Evolutionary conservation across 306 rosid species (phyloP).

Genomic region (Trifolium fragiferum): DNA sequence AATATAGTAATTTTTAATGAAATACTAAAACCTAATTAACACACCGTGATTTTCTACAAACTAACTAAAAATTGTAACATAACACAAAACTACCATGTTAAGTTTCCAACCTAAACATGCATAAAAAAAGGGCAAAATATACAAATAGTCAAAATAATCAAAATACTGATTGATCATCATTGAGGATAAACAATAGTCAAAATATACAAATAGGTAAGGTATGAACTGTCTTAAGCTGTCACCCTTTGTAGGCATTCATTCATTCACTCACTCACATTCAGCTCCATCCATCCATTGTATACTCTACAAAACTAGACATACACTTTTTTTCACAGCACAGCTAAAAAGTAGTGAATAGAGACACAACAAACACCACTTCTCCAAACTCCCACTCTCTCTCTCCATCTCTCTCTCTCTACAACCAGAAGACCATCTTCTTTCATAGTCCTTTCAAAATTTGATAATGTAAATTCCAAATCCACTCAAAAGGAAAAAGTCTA

Average conservation of each 20-base stretch:
- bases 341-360: constrained; percentile 3
- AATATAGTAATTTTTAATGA: not conserved
- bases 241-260: constrained; percentile 28
- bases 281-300: constrained; percentile 2
- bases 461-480: constrained; percentile 51
- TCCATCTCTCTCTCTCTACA: not conserved
- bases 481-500: constrained; percentile 13
- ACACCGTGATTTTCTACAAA: not conserved
- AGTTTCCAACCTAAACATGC: constrained; percentile 19
- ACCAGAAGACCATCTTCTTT: constrained; percentile 1
- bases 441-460: constrained; percentile 32
- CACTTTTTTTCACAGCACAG: constrained; percentile 33
- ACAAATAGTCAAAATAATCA: no score
- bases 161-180: not conserved
- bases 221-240: constrained; percentile 75
- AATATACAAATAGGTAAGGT: constrained; percentile 24
- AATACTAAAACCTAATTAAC: not conserved
- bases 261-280: not conserved
- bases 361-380: not conserved
- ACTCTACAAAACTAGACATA: not conserved
- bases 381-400: not conserved
- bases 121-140: constrained; percentile 10
- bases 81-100: not conserved
- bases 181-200: constrained; percentile 36
- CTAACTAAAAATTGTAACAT: not conserved